phyloP scores from a whole-genome alignment of 129 eudicot species.

The Flaveria sonorensis region DNA sequence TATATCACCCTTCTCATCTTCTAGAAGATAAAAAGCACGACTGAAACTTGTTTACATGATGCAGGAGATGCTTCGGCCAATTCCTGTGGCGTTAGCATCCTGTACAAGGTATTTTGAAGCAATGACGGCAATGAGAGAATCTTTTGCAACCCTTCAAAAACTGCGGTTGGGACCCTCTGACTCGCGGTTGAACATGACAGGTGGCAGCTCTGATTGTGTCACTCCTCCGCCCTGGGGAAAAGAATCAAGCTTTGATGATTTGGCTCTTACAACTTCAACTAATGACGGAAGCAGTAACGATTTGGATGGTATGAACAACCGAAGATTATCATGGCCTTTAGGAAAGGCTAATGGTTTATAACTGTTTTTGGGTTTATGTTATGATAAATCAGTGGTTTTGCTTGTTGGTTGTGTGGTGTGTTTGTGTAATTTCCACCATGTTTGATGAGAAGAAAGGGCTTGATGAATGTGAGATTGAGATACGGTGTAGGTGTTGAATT shows the following conservation, averaged over 20 bases:
- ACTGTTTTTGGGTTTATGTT: not conserved
- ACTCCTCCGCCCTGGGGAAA: slow-evolving; percentile 77
- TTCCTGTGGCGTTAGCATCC: slow-evolving; percentile 95
- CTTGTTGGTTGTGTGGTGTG: slow-evolving; percentile 27
- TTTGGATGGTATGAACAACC: slow-evolving; percentile 40
- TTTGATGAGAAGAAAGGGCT: slow-evolving; percentile 23
- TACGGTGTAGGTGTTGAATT: too few species aligned
- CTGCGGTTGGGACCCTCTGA: slow-evolving; percentile 60
- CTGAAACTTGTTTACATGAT: not conserved
- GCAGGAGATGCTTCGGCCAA: slow-evolving; percentile 97
- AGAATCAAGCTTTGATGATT: slow-evolving; percentile 64
- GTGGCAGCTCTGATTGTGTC: slow-evolving; percentile 53
- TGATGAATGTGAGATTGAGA: not conserved
- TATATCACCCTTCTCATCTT: not conserved
- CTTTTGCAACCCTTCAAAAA: slow-evolving; percentile 84
- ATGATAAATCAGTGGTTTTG: not conserved
- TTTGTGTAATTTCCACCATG: slow-evolving; percentile 14
- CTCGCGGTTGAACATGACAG: slow-evolving; percentile 32
- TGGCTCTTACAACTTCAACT: slow-evolving; percentile 32
- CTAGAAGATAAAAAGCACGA: not conserved
- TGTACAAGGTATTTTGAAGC: slow-evolving; percentile 97
- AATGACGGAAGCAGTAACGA: slow-evolving; percentile 38
- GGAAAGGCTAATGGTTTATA: slow-evolving; percentile 47
- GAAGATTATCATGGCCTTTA: slow-evolving; percentile 74
- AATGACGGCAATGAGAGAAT: slow-evolving; percentile 96